phyloP scores from a whole-genome alignment of 305 asterid genomes.

The Salvia sclarea region DNA sequence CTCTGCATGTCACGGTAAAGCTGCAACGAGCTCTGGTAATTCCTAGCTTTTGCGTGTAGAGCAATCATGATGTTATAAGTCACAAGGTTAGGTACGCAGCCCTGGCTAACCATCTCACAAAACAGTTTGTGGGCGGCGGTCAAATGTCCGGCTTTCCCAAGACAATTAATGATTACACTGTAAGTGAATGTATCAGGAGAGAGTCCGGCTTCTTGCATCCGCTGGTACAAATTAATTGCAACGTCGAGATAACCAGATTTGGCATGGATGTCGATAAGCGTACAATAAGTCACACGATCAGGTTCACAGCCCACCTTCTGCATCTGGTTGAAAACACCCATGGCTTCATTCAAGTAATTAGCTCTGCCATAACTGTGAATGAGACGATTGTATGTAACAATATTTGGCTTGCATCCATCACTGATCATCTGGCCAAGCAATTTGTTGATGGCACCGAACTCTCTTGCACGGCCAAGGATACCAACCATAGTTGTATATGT shows the following conservation, averaged over 20 bases:
- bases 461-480: conserved; percentile 86
- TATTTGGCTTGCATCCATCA: conserved; percentile 85
- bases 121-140: conserved; percentile 79
- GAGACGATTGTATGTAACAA: conserved; percentile 88
- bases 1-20: conserved; percentile 86
- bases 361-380: conserved; percentile 95
- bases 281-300: conserved; percentile 94
- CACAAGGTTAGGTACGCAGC: conserved; percentile 87
- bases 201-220: conserved; percentile 93
- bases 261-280: conserved; percentile 93
- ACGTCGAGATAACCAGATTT: conserved; percentile 91
- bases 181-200: conserved; percentile 96
- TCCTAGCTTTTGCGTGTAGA: conserved; percentile 88
- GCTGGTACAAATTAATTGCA: conserved; percentile 80
- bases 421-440: conserved; percentile 77
- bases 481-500: conserved; percentile 98
- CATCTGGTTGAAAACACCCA: conserved; percentile 76
- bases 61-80: conserved; percentile 95
- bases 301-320: conserved; percentile 73
- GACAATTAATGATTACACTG: conserved; percentile 88
- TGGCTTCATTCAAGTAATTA: conserved; percentile 73
- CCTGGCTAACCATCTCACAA: conserved; percentile 84
- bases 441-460: conserved; percentile 71
- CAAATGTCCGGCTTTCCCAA: conserved; percentile 93
- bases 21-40: conserved; percentile 74